phyloP scores from a whole-genome alignment of 2,329 filamentous ascomycete genomes.

The Aspergillus floridensis region DNA sequence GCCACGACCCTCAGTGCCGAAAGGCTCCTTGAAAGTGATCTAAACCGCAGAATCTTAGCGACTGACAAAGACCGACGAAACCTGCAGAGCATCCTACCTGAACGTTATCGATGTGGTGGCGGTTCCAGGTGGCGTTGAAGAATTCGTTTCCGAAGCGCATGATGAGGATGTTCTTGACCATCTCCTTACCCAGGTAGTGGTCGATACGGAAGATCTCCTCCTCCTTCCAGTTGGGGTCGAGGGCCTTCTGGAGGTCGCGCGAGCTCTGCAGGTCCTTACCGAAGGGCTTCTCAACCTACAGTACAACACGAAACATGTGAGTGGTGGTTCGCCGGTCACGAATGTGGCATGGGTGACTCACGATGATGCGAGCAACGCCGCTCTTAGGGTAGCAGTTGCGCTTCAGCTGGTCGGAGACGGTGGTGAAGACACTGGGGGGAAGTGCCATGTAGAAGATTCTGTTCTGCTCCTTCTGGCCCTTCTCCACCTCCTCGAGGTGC shows the following conservation, averaged over 20 bases:
- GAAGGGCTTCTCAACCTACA: conserved; percentile 95
- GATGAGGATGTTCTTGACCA: conserved; percentile 99
- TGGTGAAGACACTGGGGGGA: conserved; percentile 95
- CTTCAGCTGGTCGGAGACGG: conserved; percentile 96
- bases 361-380: conserved; percentile 91
- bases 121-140: conserved; percentile 97
- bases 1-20: conserved; percentile 94
- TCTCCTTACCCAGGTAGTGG: conserved; percentile 99
- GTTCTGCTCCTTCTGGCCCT: conserved; percentile 77
- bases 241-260: conserved; percentile 86
- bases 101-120: conserved; percentile 98
- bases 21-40: conserved; percentile 99
- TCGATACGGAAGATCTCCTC: conserved; percentile 99
- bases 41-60: conserved; percentile 25
- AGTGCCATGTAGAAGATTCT: conserved; percentile 99
- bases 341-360: conserved; percentile 47
- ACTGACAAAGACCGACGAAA: not conserved
- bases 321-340: not conserved
- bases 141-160: conserved; percentile 98
- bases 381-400: conserved; percentile 91
- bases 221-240: conserved; percentile 97
- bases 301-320: conserved; percentile 19
- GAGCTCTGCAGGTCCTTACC: conserved; percentile 95
- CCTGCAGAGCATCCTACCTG: conserved; percentile 52
- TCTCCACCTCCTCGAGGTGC: conserved; percentile 82